Conservation (phyloP, 345 rosid species). For the Sapria himalayana region DNA sequence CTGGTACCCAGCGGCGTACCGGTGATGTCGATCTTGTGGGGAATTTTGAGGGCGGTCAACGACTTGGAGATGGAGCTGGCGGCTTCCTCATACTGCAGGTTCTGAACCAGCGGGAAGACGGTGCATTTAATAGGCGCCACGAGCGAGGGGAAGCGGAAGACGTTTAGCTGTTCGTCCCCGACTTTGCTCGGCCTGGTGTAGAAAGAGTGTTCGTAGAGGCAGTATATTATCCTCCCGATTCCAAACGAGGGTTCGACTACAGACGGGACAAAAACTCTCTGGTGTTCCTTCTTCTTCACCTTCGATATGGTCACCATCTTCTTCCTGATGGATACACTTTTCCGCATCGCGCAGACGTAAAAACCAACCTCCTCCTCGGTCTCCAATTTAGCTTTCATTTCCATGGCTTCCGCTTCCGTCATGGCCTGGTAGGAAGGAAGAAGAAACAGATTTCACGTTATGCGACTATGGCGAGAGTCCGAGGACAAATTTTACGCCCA, state of each 20-base stretch:
- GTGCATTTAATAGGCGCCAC: slow-evolving; percentile 90
- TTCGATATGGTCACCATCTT: slow-evolving; percentile 76
- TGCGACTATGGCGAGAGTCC: not conserved
- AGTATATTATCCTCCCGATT: slow-evolving; percentile 80
- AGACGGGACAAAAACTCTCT: slow-evolving; percentile 75
- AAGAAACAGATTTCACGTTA: not conserved
- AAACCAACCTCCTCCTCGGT: slow-evolving; percentile 76
- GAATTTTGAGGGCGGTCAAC: slow-evolving; percentile 57
- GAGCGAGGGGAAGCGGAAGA: slow-evolving; percentile 76
- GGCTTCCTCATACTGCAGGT: slow-evolving; percentile 57
- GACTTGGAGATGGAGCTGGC: slow-evolving; percentile 51
- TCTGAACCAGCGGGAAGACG: slow-evolving; percentile 83
- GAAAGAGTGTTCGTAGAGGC: slow-evolving; percentile 80
- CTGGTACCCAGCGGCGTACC: slow-evolving; percentile 25
- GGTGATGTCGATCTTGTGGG: slow-evolving; percentile 79
- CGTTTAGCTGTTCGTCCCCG: slow-evolving; percentile 68
- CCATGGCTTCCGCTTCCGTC: slow-evolving; percentile 76
- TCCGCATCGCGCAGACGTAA: slow-evolving; percentile 44
- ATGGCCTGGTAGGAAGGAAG: slow-evolving; percentile 30
- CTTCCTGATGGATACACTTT: slow-evolving; percentile 46
- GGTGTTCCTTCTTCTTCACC: slow-evolving; percentile 78
- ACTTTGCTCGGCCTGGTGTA: slow-evolving; percentile 74
- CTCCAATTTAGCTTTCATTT: slow-evolving; percentile 58
- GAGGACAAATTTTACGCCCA: slow-evolving; percentile 8
- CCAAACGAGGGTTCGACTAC: slow-evolving; percentile 94